phyloP scores from a whole-genome alignment of 345 rosid genomes.

The Dovyalis caffra region DNA sequence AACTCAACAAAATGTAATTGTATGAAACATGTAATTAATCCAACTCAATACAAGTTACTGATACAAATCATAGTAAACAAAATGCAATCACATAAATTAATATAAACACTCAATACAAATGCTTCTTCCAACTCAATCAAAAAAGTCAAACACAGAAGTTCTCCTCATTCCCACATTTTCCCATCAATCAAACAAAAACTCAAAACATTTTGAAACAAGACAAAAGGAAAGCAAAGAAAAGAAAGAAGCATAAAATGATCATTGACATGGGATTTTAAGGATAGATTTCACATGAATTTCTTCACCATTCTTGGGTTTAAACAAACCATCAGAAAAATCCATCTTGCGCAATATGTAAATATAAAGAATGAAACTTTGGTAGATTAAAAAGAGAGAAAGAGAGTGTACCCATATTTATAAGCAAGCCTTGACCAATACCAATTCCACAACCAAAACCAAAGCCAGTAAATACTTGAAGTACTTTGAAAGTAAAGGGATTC shows the following conservation, averaged over 20 bases:
- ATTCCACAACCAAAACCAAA: conserved; percentile 94
- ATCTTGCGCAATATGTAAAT: conserved; percentile 13
- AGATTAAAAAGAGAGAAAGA: neutral
- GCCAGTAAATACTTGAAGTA: conserved; percentile 87
- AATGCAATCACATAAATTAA: neutral
- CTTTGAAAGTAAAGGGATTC: conserved; percentile 89
- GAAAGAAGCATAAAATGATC: conserved; percentile 1
- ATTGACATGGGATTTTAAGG: conserved; percentile 22
- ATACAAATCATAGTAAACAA: neutral
- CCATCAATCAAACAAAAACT: neutral
- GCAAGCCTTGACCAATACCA: conserved; percentile 86
- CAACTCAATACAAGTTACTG: neutral
- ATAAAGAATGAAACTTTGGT: neutral
- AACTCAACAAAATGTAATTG: neutral
- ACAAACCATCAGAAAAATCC: conserved; percentile 35
- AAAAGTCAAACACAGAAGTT: neutral
- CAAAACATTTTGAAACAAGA: neutral
- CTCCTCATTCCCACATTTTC: neutral
- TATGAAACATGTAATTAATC: too few relatives aligned
- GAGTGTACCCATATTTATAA: conserved; percentile 67
- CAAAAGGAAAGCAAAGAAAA: neutral
- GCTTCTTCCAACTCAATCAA: neutral
- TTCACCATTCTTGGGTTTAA: conserved; percentile 30
- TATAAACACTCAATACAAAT: neutral
- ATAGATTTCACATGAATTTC: neutral